phyloP scores from a whole-genome alignment of 2,329 filamentous ascomycete species.

The Fusarium sp. region DNA sequence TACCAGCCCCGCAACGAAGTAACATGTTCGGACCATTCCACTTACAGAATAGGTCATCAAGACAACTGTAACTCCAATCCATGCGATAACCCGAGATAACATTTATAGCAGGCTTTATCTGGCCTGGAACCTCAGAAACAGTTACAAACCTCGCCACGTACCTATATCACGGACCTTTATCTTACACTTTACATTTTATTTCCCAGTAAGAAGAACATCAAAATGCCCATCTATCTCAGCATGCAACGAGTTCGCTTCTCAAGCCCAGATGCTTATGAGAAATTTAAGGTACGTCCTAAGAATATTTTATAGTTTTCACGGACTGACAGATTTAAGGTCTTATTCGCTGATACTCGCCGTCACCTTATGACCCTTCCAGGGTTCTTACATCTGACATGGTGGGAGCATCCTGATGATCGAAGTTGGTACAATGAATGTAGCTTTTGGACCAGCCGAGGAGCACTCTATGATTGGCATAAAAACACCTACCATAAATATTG shows the following conservation, averaged over 20 bases:
- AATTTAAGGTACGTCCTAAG: slow-evolving; percentile 17
- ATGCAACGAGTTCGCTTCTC: slow-evolving; percentile 37
- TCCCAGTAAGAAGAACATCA: background rate
- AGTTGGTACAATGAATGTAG: slow-evolving; percentile 36
- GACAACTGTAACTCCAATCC: too few relatives aligned
- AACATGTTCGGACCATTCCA: too few relatives aligned
- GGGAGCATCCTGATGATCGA: slow-evolving; percentile 30
- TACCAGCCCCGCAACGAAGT: too few relatives aligned
- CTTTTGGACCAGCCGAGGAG: slow-evolving; percentile 29
- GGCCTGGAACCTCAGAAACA: too few relatives aligned
- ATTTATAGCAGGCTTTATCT: background rate
- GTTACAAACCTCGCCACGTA: too few relatives aligned
- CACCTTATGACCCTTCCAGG: slow-evolving; percentile 35
- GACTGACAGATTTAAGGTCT: background rate
- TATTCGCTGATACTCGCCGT: slow-evolving; percentile 32
- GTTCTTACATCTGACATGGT: slow-evolving; percentile 34
- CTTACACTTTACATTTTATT: too few relatives aligned
- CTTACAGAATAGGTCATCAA: too few relatives aligned
- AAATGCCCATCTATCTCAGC: slow-evolving; percentile 33
- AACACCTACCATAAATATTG: slow-evolving; percentile 35
- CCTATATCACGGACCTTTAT: too few relatives aligned
- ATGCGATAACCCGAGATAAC: background rate
- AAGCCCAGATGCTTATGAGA: slow-evolving; percentile 37
- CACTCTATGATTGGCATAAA: slow-evolving; percentile 32
- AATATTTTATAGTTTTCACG: too few relatives aligned